Percentiles rank a stretch among this genome's conserved stretches.
These are phyloP conservation scores for Myriangium duriaei DNA, from an alignment of 2,329 filamentous ascomycete species.

Conservation along the genomic window DNA sequence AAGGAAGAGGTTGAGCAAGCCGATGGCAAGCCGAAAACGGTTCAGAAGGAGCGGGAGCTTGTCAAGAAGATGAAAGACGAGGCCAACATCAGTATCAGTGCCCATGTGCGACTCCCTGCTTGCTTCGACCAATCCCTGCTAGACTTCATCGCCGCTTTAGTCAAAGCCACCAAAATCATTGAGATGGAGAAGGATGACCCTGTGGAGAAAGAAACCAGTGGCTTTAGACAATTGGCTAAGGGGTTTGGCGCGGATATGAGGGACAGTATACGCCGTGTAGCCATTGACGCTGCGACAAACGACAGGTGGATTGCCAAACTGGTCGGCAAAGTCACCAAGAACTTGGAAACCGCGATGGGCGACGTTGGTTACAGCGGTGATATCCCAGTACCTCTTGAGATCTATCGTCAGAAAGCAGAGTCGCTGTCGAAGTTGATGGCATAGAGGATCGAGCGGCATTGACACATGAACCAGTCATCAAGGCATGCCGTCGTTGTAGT, in stretches of 20 bases:
- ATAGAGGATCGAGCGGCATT: no score
- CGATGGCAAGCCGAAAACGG: slow-evolving; percentile 31
- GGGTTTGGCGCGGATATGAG: slow-evolving; percentile 16
- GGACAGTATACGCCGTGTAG: slow-evolving; percentile 15
- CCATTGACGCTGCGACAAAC: slow-evolving; percentile 26
- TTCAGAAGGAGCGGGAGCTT: slow-evolving; percentile 29
- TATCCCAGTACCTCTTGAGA: slow-evolving; percentile 31
- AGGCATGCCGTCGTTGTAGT: no score
- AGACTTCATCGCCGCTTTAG: slow-evolving; percentile 41
- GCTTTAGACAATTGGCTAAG: slow-evolving; percentile 20
- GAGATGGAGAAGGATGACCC: slow-evolving; percentile 36
- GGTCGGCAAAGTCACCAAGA: slow-evolving; percentile 38
- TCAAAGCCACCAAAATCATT: slow-evolving; percentile 47
- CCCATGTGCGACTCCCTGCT: slow-evolving; percentile 38
- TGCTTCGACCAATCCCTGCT: slow-evolving; percentile 40
- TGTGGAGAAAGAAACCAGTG: slow-evolving; percentile 19
- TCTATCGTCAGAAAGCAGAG: slow-evolving; percentile 26
- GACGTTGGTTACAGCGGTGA: slow-evolving; percentile 40
- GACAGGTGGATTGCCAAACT: slow-evolving; percentile 44
- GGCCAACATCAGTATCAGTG: slow-evolving; percentile 34
- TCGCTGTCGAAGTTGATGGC: slow-evolving; percentile 24
- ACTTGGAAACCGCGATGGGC: slow-evolving; percentile 36
- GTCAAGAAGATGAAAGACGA: slow-evolving; percentile 35
- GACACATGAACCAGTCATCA: no score
- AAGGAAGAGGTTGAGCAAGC: slow-evolving; percentile 29